phyloP scores from a whole-genome alignment of 108 stramenopile genomes.

The Fistulifera solaris region DNA sequence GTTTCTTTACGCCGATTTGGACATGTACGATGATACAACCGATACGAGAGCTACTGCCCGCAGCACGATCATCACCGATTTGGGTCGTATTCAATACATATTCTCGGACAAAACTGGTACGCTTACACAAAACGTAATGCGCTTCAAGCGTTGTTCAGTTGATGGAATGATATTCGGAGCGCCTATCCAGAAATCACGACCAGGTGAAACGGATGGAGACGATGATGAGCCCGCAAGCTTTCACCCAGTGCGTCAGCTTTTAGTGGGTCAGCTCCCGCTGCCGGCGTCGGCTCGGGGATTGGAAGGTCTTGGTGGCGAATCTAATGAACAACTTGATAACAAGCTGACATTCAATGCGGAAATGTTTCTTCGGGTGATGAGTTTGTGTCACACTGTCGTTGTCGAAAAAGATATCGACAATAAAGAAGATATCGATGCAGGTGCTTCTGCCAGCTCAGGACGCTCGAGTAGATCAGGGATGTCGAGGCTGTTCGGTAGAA shows the following conservation, averaged over 20 bases:
- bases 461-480: neutral
- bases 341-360: conserved; percentile 73
- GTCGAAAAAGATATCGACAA: conserved; percentile 75
- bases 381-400: conserved; percentile 87
- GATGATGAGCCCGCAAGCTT: conserved; percentile 10
- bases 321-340: conserved; percentile 1
- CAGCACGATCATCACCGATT: conserved; percentile 82
- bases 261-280: conserved; percentile 32
- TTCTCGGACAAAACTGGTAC: conserved; percentile 97
- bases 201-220: conserved; percentile 16
- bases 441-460: conserved; percentile 4
- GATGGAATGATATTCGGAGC: conserved; percentile 81
- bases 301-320: conserved; percentile 4
- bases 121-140: conserved; percentile 96
- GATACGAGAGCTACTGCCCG: conserved; percentile 80
- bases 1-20: conserved; percentile 70
- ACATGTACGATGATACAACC: conserved; percentile 87
- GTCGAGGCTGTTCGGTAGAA: conserved; percentile 7
- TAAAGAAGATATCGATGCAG: conserved; percentile 12
- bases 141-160: conserved; percentile 92
- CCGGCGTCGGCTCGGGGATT: conserved; percentile 6
- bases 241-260: conserved; percentile 46
- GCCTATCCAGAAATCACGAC: conserved; percentile 53
- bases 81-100: conserved; percentile 91
- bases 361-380: conserved; percentile 86